phyloP scores from a whole-genome alignment of 2,329 filamentous ascomycete genomes.

The Arthrobotrys entomopaga region DNA sequence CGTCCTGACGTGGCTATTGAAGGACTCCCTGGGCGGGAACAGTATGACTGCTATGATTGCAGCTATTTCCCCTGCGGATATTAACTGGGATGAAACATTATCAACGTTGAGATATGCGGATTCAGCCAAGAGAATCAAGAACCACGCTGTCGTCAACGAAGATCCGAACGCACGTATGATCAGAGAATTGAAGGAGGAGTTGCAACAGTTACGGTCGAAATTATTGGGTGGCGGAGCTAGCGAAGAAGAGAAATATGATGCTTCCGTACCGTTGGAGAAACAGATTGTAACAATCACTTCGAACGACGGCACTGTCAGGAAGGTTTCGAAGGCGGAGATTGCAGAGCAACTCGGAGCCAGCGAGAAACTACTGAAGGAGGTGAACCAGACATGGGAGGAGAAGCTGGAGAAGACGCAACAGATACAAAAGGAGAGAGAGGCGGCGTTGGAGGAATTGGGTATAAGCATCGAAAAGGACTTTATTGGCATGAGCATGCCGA shows the following conservation, averaged over 20 bases:
- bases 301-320: slow-evolving; percentile 85
- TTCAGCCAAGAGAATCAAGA: slow-evolving; percentile 99
- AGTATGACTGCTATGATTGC: slow-evolving; percentile 99
- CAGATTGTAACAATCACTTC: slow-evolving; percentile 95
- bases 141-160: slow-evolving; percentile 98
- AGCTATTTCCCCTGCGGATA: slow-evolving; percentile 96
- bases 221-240: slow-evolving; percentile 71
- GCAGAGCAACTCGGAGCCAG: slow-evolving; percentile 85
- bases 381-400: slow-evolving; percentile 99
- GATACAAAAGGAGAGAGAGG: slow-evolving; percentile 96
- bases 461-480: slow-evolving; percentile 99
- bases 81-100: slow-evolving; percentile 98
- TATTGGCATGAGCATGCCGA: slow-evolving; percentile 91
- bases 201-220: slow-evolving; percentile 85
- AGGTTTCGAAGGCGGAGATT: slow-evolving; percentile 98
- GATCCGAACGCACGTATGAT: slow-evolving; percentile 99
- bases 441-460: slow-evolving; percentile 92
- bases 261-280: slow-evolving; percentile 90
- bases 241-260: slow-evolving; percentile 85
- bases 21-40: slow-evolving; percentile 96
- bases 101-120: slow-evolving; percentile 96
- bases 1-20: slow-evolving; percentile 93
- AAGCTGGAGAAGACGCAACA: slow-evolving; percentile 94
- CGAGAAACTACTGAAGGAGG: slow-evolving; percentile 94
- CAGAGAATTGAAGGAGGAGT: slow-evolving; percentile 92